Percentiles rank a stretch among this genome's conserved stretches.
Conservation (phyloP, 2,329 filamentous ascomycete genomes). For the Colletotrichum melonis region DNA sequence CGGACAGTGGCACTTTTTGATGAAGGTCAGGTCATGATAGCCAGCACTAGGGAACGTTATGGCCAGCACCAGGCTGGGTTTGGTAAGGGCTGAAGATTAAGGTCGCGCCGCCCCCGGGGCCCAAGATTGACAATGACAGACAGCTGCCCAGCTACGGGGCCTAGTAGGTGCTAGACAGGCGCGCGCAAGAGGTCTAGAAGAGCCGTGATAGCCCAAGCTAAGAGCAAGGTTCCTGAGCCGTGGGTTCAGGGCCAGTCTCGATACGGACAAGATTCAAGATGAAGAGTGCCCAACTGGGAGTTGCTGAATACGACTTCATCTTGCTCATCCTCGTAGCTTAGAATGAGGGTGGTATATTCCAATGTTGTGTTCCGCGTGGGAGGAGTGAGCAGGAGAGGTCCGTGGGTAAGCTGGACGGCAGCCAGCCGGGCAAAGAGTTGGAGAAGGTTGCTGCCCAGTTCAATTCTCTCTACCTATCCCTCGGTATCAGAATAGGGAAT, state of each 20-base stretch:
- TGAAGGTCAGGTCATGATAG: neutral
- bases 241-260: neutral
- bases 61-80: conserved; percentile 12
- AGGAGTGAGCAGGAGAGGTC: neutral
- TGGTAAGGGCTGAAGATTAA: conserved; percentile 4
- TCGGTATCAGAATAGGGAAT: neutral
- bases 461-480: neutral
- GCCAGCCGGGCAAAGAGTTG: neutral
- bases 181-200: neutral
- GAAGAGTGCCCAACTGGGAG: neutral
- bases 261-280: neutral
- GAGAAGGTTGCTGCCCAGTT: neutral
- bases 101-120: neutral
- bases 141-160: conserved; percentile 13
- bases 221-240: conserved; percentile 14
- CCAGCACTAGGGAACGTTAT: neutral
- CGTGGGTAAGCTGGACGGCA: neutral
- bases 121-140: conserved; percentile 24
- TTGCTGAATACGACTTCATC: neutral
- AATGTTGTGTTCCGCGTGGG: neutral
- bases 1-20: neutral
- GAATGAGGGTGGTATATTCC: neutral
- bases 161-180: neutral
- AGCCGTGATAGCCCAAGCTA: conserved; percentile 7
- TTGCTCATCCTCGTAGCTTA: neutral